phyloP scores from a whole-genome alignment of 2,329 filamentous ascomycete species.

The Penicillium hesseltinei region DNA sequence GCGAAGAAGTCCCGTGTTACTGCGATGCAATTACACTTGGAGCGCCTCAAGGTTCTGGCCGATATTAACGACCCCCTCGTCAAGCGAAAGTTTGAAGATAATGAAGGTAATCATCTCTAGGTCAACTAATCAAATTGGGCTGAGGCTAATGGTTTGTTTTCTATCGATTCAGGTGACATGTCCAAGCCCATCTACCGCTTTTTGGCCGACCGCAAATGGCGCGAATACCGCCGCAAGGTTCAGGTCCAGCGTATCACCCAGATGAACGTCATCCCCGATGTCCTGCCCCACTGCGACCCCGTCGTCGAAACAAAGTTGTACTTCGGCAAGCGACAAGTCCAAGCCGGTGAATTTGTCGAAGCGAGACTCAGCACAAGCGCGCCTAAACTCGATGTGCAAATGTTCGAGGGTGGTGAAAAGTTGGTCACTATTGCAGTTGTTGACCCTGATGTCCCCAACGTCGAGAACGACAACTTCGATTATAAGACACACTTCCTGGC shows the following conservation, averaged over 20 bases:
- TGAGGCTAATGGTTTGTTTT: slow-evolving; percentile 20
- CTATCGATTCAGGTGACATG: slow-evolving; percentile 72
- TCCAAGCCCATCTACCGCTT: slow-evolving; percentile 92
- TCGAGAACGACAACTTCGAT: slow-evolving; percentile 70
- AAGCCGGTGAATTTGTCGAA: slow-evolving; percentile 75
- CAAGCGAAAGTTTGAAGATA: slow-evolving; percentile 92
- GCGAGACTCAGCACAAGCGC: slow-evolving; percentile 69
- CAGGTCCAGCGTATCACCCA: slow-evolving; percentile 82
- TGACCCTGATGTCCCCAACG: slow-evolving; percentile 84
- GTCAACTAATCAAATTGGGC: background rate
- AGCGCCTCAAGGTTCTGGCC: slow-evolving; percentile 79
- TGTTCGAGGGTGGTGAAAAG: slow-evolving; percentile 77
- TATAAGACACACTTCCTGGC: slow-evolving; percentile 87
- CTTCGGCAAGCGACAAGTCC: slow-evolving; percentile 68
- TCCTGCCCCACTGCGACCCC: slow-evolving; percentile 77
- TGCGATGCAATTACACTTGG: slow-evolving; percentile 69
- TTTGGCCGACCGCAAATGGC: slow-evolving; percentile 86
- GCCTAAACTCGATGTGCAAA: slow-evolving; percentile 76
- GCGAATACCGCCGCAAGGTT: slow-evolving; percentile 73
- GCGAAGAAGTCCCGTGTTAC: slow-evolving; percentile 66
- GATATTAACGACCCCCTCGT: slow-evolving; percentile 95
- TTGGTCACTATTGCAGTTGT: slow-evolving; percentile 82
- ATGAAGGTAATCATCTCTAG: slow-evolving; percentile 61
- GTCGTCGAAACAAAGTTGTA: slow-evolving; percentile 75
- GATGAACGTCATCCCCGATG: slow-evolving; percentile 83